Evolutionary conservation across 768 basidiomycete genomes (phyloP), one percentile per base, ranked within the genome.

Genomic region (Trichaptum fuscoviolaceum): DNA sequence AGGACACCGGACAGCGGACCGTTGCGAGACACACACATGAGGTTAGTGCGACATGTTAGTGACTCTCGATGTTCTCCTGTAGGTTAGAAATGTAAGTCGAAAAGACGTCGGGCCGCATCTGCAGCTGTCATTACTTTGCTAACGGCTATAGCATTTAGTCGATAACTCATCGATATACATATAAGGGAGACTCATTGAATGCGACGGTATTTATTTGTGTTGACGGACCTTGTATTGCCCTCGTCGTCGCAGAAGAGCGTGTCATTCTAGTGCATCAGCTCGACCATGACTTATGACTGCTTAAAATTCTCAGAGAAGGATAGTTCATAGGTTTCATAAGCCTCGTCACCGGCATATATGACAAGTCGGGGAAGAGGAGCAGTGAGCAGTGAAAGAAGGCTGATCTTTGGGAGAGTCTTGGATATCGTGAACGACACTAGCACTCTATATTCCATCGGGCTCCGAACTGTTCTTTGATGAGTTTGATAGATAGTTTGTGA

Each of bases 11-110:
- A 6, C 42, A 52, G 15, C 2, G 12, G 3, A 25, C 66, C 35
- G 34, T 68, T 26, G 20, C 62, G 57, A 18, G n/a, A 59, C 65
- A 72, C 65, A 23, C 65, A 74, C 75, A 76, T 77, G 7, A 77
- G 64, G 65, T 79, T 78, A 15, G 57, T 61, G n/a, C n/a, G n/a
- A n/a, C n/a, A n/a, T n/a, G n/a, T n/a, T n/a, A n/a, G n/a, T n/a
- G n/a, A n/a, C n/a, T n/a, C n/a, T n/a, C n/a, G n/a, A n/a, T n/a
- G n/a, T n/a, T n/a, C n/a, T n/a, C n/a, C n/a, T n/a, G n/a, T n/a
- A n/a, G n/a, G n/a, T n/a, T n/a, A n/a, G n/a, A n/a, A n/a, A n/a
- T n/a, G n/a, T n/a, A n/a, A n/a, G n/a, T n/a, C n/a, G n/a, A n/a
- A n/a, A n/a, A n/a, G n/a, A n/a, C n/a, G n/a, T n/a, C n/a, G n/a